These are phyloP conservation scores for Calocybe indica DNA, from an alignment of 768 basidiomycete genomes.

Conservation along the genomic window DNA sequence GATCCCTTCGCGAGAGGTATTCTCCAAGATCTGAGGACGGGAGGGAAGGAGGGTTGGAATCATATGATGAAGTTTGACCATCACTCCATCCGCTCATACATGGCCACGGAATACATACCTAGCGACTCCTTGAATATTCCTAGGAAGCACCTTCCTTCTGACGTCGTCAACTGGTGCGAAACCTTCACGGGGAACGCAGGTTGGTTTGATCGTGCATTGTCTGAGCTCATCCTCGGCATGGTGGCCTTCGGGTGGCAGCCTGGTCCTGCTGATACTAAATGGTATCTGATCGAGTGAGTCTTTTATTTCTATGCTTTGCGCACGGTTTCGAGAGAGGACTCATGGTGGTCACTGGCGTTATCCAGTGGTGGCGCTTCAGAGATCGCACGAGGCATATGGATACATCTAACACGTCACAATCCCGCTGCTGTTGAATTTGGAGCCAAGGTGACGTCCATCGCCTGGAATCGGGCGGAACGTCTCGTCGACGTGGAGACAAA, in stretches of 20 bases:
- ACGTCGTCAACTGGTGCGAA: slow-evolving; percentile 27
- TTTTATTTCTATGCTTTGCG: slow-evolving; percentile 7
- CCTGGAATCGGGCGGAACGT: not conserved
- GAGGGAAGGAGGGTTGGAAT: slow-evolving; percentile 17
- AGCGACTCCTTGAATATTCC: slow-evolving; percentile 14
- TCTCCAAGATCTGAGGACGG: slow-evolving; percentile 7
- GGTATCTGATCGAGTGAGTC: slow-evolving; percentile 19
- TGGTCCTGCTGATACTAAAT: slow-evolving; percentile 8
- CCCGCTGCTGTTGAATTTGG: no score
- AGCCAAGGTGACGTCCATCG: not conserved
- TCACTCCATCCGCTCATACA: slow-evolving; percentile 16
- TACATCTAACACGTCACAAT: no score
- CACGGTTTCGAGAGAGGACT: slow-evolving; percentile 13
- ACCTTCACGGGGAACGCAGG: slow-evolving; percentile 24
- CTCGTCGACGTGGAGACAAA: not conserved
- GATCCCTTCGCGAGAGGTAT: not conserved
- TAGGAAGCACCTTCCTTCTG: slow-evolving; percentile 4
- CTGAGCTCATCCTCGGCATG: slow-evolving; percentile 26
- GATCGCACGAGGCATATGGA: not conserved
- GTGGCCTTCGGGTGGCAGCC: slow-evolving; percentile 16
- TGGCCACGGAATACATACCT: slow-evolving; percentile 15
- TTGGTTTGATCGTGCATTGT: slow-evolving; percentile 26
- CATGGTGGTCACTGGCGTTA: slow-evolving; percentile 6
- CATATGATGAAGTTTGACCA: slow-evolving; percentile 15
- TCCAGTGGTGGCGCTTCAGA: slow-evolving; percentile 5